A percentile compares a stretch with the other conserved stretches of the same genome.
Conservation (phyloP, 495 filamentous ascomycete genomes). For the Cercophora scortea region DNA sequence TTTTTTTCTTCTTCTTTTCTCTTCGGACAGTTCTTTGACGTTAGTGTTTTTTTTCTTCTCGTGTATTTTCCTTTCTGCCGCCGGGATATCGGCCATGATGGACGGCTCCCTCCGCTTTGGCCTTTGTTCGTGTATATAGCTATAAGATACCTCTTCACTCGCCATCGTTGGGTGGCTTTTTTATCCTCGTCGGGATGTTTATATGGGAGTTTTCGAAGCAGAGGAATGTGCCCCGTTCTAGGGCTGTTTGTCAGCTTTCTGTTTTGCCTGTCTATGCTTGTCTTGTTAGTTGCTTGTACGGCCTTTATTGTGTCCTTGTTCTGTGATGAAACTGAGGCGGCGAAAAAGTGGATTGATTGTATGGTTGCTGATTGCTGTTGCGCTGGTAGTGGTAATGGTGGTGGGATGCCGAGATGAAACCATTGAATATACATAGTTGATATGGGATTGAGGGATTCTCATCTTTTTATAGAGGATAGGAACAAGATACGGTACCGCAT, state of each 20-base stretch:
- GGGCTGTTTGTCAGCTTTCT: background rate
- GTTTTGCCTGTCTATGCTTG: background rate
- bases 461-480: too few species aligned
- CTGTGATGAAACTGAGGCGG: background rate
- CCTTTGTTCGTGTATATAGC: constrained; percentile 1
- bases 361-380: background rate
- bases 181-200: background rate
- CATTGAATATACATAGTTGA: too few species aligned
- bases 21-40: background rate
- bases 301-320: background rate
- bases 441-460: too few species aligned
- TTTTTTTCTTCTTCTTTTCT: background rate
- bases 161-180: background rate
- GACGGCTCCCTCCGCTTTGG: background rate
- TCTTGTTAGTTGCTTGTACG: background rate
- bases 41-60: background rate
- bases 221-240: background rate
- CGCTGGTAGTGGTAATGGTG: too few species aligned
- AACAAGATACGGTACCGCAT: too few species aligned
- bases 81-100: background rate
- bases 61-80: background rate
- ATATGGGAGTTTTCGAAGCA: too few species aligned
- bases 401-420: too few species aligned
- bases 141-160: constrained; percentile 2
- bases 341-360: background rate